Conservation (phyloP, 1,139 yeast genomes). For the Blastobotrys elegans region DNA sequence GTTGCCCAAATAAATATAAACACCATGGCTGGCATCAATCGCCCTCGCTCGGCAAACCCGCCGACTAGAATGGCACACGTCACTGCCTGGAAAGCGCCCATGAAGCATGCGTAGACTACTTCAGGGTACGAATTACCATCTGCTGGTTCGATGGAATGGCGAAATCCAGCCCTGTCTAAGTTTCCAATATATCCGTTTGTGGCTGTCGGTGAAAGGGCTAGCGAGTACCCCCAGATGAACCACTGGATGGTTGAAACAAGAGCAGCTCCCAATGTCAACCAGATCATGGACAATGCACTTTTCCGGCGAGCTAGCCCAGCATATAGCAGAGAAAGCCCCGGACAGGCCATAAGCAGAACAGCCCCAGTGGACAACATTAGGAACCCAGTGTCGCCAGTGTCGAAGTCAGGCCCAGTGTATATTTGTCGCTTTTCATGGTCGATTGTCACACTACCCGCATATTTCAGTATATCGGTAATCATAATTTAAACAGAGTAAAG, state of each 20-base stretch:
- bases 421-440: conserved; percentile 8
- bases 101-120: conserved; percentile 78
- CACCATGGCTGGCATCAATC: conserved; percentile 78
- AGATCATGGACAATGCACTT: conserved; percentile 82
- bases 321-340: conserved; percentile 89
- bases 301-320: conserved; percentile 91
- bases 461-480: not conserved
- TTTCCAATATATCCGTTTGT: conserved; percentile 83
- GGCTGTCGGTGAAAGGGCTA: conserved; percentile 76
- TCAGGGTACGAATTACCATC: conserved; percentile 65
- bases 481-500: too few relatives aligned
- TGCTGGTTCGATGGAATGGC: conserved; percentile 46
- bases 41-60: conserved; percentile 92
- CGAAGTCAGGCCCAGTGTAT: conserved; percentile 31
- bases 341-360: conserved; percentile 80
- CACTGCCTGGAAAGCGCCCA: conserved; percentile 86
- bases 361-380: conserved; percentile 55
- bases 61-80: conserved; percentile 90
- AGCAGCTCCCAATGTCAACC: conserved; percentile 72
- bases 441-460: not conserved
- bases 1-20: conserved; percentile 88
- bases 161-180: conserved; percentile 73
- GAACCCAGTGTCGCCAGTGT: conserved; percentile 49
- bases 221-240: conserved; percentile 97
- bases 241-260: conserved; percentile 83